phyloP scores from a whole-genome alignment of 2,329 filamentous ascomycete genomes.

The Talaromyces rugulosus region DNA sequence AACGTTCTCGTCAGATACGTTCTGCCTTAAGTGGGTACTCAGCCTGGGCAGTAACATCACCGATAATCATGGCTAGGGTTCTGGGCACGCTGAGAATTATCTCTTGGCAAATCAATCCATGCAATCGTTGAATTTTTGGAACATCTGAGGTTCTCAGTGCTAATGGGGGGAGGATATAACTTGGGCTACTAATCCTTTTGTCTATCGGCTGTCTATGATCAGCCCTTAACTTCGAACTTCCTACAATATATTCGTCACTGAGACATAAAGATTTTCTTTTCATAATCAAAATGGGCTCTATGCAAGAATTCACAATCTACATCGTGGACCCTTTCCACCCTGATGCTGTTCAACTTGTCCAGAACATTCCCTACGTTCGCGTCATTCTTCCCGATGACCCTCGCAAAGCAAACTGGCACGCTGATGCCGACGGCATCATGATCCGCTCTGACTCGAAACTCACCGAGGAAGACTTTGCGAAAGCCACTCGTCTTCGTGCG shows the following conservation, averaged over 20 bases:
- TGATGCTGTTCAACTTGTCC: constrained; percentile 18
- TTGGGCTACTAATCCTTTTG: background rate
- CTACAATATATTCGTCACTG: background rate
- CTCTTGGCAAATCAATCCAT: background rate
- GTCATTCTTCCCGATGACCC: constrained; percentile 18
- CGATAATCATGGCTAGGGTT: background rate
- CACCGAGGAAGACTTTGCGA: constrained; percentile 16
- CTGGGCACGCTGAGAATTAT: background rate
- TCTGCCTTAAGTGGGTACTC: background rate
- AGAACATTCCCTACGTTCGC: constrained; percentile 12
- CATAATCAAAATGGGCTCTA: background rate
- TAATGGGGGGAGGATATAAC: background rate
- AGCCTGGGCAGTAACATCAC: background rate
- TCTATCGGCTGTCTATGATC: background rate
- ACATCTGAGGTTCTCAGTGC: background rate
- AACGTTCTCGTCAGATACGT: background rate
- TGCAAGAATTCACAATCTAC: background rate
- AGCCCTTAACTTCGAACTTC: background rate
- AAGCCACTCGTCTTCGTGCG: constrained; percentile 20
- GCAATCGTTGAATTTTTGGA: background rate
- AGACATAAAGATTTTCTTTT: background rate
- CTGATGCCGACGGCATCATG: constrained; percentile 20
- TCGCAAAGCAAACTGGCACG: constrained; percentile 14
- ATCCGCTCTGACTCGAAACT: constrained; percentile 22
- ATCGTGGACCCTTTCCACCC: constrained; percentile 24